These are phyloP conservation scores for Cladobotryum protrusum DNA, from an alignment of 2,329 filamentous ascomycete genomes.

Conservation along the genomic window DNA sequence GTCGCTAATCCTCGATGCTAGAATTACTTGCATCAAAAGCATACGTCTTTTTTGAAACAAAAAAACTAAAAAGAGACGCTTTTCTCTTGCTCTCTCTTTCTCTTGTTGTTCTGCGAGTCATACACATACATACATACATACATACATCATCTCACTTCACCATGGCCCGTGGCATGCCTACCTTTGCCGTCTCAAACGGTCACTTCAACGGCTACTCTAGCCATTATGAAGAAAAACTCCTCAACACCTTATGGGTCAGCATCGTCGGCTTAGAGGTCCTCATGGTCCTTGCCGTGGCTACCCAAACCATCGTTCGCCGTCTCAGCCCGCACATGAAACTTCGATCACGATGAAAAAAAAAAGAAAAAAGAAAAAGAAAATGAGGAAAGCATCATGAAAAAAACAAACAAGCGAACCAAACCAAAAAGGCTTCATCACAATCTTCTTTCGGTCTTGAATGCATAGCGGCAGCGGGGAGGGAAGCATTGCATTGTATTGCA, in stretches of 20 bases:
- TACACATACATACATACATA: not conserved
- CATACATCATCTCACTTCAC: constrained; percentile 1
- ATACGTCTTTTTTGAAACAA: no score
- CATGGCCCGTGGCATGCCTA: constrained; percentile 10
- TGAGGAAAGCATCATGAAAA: no score
- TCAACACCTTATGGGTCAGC: constrained; percentile 43
- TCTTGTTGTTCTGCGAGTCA: not conserved
- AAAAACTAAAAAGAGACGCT: not conserved
- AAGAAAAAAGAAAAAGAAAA: no score
- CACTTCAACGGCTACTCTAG: constrained; percentile 25
- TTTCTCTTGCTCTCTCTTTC: not conserved
- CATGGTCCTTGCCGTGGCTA: constrained; percentile 36
- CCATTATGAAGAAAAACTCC: constrained; percentile 31
- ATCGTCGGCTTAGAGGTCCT: constrained; percentile 40
- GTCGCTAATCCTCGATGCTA: no score
- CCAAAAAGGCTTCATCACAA: not conserved
- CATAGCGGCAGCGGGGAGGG: no score
- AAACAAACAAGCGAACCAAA: not conserved
- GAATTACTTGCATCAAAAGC: no score
- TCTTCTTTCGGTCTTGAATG: not conserved
- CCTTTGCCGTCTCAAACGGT: constrained; percentile 12
- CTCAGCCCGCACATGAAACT: constrained; percentile 10
- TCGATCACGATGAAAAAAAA: constrained; percentile 2
- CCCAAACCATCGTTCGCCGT: constrained; percentile 25
- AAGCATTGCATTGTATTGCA: not conserved